Conservation (phyloP, 192 early-diverging fungal genomes). For the Glomus cerebriforme region DNA sequence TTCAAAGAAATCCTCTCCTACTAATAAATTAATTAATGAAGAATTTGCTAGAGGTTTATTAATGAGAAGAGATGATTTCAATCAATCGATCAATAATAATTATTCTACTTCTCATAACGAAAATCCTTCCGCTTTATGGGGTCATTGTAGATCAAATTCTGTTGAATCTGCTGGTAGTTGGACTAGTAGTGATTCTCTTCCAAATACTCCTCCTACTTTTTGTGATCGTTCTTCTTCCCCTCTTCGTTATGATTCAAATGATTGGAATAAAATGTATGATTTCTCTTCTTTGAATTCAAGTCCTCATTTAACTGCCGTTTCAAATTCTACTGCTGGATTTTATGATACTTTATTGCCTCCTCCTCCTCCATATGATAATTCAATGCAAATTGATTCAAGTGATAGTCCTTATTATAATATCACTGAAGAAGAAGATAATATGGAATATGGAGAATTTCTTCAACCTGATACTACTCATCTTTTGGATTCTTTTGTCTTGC, state of each 20-base stretch:
- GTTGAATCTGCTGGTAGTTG: neutral
- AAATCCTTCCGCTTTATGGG: neutral
- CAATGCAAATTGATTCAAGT: neutral
- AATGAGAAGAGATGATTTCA: neutral
- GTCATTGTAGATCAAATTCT: slow-evolving; percentile 27
- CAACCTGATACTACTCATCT: neutral
- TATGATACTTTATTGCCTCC: neutral
- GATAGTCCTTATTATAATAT: neutral
- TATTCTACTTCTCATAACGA: neutral
- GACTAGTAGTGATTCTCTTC: slow-evolving; percentile 7
- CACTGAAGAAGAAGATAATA: neutral
- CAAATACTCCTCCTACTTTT: slow-evolving; percentile 9
- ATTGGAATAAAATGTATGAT: neutral
- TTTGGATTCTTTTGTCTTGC: neutral
- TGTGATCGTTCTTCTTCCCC: neutral
- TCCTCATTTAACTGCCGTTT: neutral
- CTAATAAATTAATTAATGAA: neutral
- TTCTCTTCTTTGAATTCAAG: neutral
- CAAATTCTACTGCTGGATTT: neutral
- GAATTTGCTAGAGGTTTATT: neutral
- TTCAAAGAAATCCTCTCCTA: neutral
- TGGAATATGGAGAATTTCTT: neutral
- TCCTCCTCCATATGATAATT: neutral
- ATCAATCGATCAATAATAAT: neutral
- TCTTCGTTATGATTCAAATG: slow-evolving; percentile 5